phyloP scores from a whole-genome alignment of 257 asterid genomes.

The Gentiana straminea region DNA sequence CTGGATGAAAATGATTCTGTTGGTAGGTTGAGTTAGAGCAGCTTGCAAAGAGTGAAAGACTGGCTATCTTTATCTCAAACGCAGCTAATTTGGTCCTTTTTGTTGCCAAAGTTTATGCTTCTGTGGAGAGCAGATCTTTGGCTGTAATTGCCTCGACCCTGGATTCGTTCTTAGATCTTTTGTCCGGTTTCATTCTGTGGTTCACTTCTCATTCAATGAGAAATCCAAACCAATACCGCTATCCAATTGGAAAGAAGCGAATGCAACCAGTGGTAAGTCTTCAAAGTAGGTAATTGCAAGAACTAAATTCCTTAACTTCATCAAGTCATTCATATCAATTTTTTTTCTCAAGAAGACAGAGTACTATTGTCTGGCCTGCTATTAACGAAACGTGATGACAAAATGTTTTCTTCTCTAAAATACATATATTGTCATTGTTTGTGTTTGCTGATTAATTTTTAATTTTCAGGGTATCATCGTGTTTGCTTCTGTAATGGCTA shows the following conservation, averaged over 20 bases:
- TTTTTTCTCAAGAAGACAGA: too few species aligned
- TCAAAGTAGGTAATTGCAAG: neutral
- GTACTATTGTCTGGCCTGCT: too few species aligned
- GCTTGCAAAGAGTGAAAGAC: conserved; percentile 69
- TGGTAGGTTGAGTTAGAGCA: conserved; percentile 61
- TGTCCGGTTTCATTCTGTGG: conserved; percentile 89
- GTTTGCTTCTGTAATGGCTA: conserved; percentile 93
- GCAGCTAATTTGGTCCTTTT: conserved; percentile 64
- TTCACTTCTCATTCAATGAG: conserved; percentile 82
- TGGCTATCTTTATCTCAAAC: conserved; percentile 64
- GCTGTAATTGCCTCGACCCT: conserved; percentile 89
- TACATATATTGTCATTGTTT: too few species aligned
- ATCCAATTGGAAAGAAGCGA: conserved; percentile 86
- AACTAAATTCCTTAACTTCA: too few species aligned
- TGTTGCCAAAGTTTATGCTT: conserved; percentile 68
- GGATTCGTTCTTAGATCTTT: conserved; percentile 80
- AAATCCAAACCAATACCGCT: conserved; percentile 61
- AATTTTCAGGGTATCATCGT: conserved; percentile 75
- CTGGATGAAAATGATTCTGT: neutral
- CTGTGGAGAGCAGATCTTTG: conserved; percentile 75
- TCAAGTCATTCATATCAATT: too few species aligned
- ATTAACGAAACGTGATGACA: too few species aligned
- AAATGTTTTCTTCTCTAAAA: neutral
- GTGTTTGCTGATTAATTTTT: neutral
- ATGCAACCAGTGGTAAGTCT: conserved; percentile 91